These are phyloP conservation scores for Magnaporthales sp. DNA, from an alignment of 2,329 filamentous ascomycete genomes.

Conservation along the genomic window DNA sequence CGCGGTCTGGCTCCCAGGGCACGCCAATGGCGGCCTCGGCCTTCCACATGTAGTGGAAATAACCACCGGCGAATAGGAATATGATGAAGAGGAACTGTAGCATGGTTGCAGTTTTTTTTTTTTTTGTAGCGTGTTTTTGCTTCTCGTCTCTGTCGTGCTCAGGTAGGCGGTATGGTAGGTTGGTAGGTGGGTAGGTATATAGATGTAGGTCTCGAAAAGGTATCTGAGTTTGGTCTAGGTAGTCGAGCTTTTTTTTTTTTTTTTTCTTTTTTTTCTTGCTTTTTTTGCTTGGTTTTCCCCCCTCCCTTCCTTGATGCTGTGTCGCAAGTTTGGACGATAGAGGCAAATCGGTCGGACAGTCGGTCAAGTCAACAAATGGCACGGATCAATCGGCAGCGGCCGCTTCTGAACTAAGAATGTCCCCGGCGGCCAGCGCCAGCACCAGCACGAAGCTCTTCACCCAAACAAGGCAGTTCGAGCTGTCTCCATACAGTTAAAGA, in stretches of 20 bases:
- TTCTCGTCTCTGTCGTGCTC: neutral
- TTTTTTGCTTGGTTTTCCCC: too few species aligned
- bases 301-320: neutral
- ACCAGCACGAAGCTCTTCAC: neutral
- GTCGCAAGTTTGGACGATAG: neutral
- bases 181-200: neutral
- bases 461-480: neutral
- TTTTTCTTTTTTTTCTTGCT: neutral
- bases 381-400: neutral
- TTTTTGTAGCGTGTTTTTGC: neutral
- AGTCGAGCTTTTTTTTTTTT: neutral
- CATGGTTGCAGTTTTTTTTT: neutral
- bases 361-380: neutral
- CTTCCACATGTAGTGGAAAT: conserved; percentile 34
- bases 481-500: neutral
- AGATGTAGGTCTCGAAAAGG: neutral
- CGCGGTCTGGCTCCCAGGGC: conserved; percentile 41
- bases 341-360: neutral
- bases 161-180: neutral
- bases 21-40: conserved; percentile 32
- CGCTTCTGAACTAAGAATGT: neutral
- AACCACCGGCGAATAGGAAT: conserved; percentile 26
- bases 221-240: neutral
- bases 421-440: neutral
- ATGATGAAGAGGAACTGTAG: conserved; percentile 25